These are phyloP conservation scores for Spizellomyces sp. DNA, from an alignment of 192 early-diverging fungal species.

Conservation along the genomic window DNA sequence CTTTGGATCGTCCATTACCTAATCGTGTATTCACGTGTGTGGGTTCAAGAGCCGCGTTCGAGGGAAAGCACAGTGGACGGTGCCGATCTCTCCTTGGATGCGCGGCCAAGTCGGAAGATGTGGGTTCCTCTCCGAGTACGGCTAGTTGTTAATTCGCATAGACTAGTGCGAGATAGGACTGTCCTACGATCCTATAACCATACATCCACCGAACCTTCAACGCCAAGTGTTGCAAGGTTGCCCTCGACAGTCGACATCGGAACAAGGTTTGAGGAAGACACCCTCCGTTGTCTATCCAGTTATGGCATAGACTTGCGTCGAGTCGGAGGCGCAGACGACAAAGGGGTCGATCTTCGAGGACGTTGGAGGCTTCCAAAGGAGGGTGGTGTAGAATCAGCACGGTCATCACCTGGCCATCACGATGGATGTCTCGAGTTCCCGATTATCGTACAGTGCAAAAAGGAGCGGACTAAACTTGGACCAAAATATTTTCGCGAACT, in stretches of 20 bases:
- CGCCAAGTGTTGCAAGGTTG: neutral
- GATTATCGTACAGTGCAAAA: conserved; percentile 41
- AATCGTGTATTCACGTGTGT: too few relatives aligned
- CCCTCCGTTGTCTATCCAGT: neutral
- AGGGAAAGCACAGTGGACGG: too few relatives aligned
- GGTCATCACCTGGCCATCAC: too few relatives aligned
- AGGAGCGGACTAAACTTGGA: conserved; percentile 17
- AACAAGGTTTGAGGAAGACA: conserved; percentile 22
- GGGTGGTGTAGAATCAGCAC: neutral
- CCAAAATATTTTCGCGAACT: conserved; percentile 38
- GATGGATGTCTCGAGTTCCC: neutral
- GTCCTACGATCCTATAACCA: too few relatives aligned
- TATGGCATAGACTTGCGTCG: conserved; percentile 17
- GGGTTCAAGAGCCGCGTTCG: too few relatives aligned
- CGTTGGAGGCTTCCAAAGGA: conserved; percentile 14
- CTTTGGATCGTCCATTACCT: too few relatives aligned
- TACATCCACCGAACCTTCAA: too few relatives aligned
- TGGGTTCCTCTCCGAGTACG: too few relatives aligned
- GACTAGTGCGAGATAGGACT: too few relatives aligned
- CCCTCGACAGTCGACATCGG: conserved; percentile 28
- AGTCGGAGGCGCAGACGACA: conserved; percentile 37
- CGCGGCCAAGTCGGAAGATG: too few relatives aligned
- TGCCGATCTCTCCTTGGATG: too few relatives aligned
- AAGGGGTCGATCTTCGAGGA: conserved; percentile 37
- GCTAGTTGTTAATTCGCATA: too few relatives aligned